Evolutionary conservation across 1,139 yeast genomes (phyloP).

Genomic region (Arxiozyma bovina): DNA sequence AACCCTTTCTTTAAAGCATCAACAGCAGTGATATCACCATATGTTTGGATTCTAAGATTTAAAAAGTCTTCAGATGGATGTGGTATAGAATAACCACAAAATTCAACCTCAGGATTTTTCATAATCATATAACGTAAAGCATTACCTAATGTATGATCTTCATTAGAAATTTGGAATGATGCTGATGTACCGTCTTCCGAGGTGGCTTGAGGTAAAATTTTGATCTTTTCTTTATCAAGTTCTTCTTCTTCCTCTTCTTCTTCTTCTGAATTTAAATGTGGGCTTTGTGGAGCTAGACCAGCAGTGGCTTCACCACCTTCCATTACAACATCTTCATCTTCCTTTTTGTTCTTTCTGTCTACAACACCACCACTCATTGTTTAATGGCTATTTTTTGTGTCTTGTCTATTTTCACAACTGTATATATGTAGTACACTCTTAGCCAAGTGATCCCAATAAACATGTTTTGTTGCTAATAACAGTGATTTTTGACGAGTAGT

Average conservation of each 20-base stretch:
- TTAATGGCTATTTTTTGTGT: neutral
- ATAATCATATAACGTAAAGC: slow-evolving; percentile 86
- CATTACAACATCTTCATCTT: slow-evolving; percentile 13
- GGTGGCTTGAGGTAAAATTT: slow-evolving; percentile 67
- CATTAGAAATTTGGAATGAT: slow-evolving; percentile 83
- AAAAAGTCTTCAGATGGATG: slow-evolving; percentile 92
- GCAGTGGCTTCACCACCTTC: slow-evolving; percentile 4
- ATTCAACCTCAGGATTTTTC: slow-evolving; percentile 97
- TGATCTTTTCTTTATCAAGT: slow-evolving; percentile 35
- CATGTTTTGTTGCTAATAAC: no score
- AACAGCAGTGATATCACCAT: slow-evolving; percentile 77
- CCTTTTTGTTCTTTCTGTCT: slow-evolving; percentile 4
- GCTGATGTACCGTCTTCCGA: slow-evolving; percentile 93
- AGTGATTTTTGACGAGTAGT: no score
- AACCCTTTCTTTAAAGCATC: slow-evolving; percentile 91
- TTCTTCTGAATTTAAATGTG: slow-evolving; percentile 7
- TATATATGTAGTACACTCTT: no score
- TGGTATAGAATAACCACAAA: slow-evolving; percentile 98
- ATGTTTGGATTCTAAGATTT: slow-evolving; percentile 89
- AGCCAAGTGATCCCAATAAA: no score
- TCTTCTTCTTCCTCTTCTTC: slow-evolving; percentile 32
- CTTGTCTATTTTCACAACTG: neutral
- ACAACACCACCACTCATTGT: slow-evolving; percentile 5
- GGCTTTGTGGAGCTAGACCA: neutral
- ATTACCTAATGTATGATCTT: slow-evolving; percentile 93